Evolutionary conservation across 2,329 filamentous ascomycete species (phyloP).

Genomic region (Penicillium sp.): DNA sequence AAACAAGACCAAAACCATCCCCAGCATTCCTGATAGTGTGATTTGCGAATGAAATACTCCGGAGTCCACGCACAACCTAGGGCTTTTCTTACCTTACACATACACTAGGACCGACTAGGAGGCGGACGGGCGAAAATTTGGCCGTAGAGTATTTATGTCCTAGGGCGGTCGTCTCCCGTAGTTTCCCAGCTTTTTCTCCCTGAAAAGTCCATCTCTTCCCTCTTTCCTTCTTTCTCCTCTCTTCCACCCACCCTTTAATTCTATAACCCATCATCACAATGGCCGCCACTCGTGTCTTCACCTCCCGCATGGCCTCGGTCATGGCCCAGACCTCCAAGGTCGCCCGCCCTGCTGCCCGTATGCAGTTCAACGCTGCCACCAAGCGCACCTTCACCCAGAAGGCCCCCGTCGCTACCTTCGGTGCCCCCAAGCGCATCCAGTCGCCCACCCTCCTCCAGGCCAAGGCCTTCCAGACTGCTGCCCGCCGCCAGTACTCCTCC

Average conservation of each 20-base stretch:
- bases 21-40: constrained; percentile 23
- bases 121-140: constrained; percentile 40
- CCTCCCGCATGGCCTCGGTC: constrained; percentile 69
- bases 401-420: constrained; percentile 53
- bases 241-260: constrained; percentile 22
- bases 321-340: constrained; percentile 71
- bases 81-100: constrained; percentile 26
- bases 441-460: constrained; percentile 64
- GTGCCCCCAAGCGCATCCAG: constrained; percentile 74
- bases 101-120: constrained; percentile 35
- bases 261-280: constrained; percentile 62
- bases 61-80: constrained; percentile 27
- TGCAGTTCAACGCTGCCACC: constrained; percentile 62
- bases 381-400: constrained; percentile 65
- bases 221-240: constrained; percentile 27
- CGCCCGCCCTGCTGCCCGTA: constrained; percentile 71
- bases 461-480: constrained; percentile 58
- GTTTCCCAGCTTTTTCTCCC: constrained; percentile 39
- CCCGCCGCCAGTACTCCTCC: constrained; percentile 77
- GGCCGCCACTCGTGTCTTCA: constrained; percentile 74
- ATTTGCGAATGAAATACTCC: constrained; percentile 22
- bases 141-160: constrained; percentile 41
- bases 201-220: constrained; percentile 32
- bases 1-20: constrained; percentile 16
- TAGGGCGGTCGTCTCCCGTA: constrained; percentile 31